Percentiles rank a stretch among this genome's conserved stretches.
Conservation (phyloP, 176 grass and related monocot species). For the Alloteropsis semialata region DNA sequence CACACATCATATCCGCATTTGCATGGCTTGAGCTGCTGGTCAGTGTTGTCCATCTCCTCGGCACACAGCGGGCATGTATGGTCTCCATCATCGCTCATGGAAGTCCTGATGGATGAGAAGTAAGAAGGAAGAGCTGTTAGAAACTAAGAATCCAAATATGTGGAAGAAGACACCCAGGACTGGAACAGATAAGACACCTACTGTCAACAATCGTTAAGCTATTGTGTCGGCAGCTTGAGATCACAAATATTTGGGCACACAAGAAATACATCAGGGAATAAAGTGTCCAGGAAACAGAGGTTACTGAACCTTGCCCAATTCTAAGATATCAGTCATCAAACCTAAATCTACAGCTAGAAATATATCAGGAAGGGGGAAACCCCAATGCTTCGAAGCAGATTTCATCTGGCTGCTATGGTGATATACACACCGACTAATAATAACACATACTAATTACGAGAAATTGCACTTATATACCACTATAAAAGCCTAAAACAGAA, state of each 20-base stretch:
- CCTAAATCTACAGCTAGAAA: neutral
- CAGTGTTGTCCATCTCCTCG: slow-evolving; percentile 99
- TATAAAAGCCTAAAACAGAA: no score
- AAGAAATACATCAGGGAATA: neutral
- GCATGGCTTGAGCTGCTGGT: slow-evolving; percentile 95
- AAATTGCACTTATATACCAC: neutral
- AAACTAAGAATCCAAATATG: neutral
- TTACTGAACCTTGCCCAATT: neutral
- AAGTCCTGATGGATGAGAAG: slow-evolving; percentile 42
- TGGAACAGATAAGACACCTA: neutral
- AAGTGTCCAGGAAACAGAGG: neutral
- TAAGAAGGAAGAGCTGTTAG: neutral
- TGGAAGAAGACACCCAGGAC: neutral
- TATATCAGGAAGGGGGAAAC: neutral
- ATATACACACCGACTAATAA: neutral
- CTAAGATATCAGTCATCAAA: neutral
- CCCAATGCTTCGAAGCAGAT: neutral
- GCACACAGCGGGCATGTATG: slow-evolving; percentile 93
- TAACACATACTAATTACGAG: neutral
- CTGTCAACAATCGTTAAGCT: neutral
- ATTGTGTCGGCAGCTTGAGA: neutral
- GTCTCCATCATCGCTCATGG: slow-evolving; percentile 97
- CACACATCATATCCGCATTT: slow-evolving; percentile 95
- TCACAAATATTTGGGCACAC: neutral
- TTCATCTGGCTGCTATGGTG: neutral